phyloP scores from a whole-genome alignment of 1,139 yeast species.

The Pichia norvegensis region DNA sequence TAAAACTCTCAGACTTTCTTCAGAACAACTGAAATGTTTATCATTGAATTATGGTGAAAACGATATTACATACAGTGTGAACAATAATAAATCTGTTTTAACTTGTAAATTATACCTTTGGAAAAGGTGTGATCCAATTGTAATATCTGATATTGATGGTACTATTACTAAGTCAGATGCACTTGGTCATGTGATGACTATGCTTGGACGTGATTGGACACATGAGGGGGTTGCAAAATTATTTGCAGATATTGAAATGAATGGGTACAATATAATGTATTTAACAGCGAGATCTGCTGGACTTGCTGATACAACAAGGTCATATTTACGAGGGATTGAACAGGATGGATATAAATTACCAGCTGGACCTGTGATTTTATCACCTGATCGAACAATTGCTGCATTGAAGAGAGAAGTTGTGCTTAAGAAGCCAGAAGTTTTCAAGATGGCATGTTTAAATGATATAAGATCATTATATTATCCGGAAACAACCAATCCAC shows the following conservation, averaged over 20 bases:
- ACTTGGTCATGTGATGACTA: slow-evolving; percentile 87
- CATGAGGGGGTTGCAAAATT: slow-evolving; percentile 92
- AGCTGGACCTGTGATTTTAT: slow-evolving; percentile 85
- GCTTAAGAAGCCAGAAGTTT: slow-evolving; percentile 90
- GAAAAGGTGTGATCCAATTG: slow-evolving; percentile 82
- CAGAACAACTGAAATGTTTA: slow-evolving; percentile 75
- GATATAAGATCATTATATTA: slow-evolving; percentile 69
- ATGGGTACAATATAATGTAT: slow-evolving; percentile 91
- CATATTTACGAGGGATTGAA: slow-evolving; percentile 67
- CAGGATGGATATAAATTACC: slow-evolving; percentile 76
- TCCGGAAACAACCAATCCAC: slow-evolving; percentile 11
- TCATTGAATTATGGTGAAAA: slow-evolving; percentile 75
- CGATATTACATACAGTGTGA: slow-evolving; percentile 67
- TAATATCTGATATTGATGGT: slow-evolving; percentile 96
- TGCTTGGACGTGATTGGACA: slow-evolving; percentile 97
- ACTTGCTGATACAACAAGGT: slow-evolving; percentile 87
- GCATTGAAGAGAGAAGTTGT: slow-evolving; percentile 89
- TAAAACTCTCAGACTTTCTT: slow-evolving; percentile 83
- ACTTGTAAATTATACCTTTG: slow-evolving; percentile 72
- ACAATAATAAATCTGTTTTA: slow-evolving; percentile 73
- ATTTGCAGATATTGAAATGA: slow-evolving; percentile 73
- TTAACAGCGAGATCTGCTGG: slow-evolving; percentile 94
- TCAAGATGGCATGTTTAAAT: slow-evolving; percentile 92
- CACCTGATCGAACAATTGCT: slow-evolving; percentile 96
- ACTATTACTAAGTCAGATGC: slow-evolving; percentile 98